Percentiles rank a stretch among this genome's conserved stretches.
Evolutionary conservation across 805 yeast species (phyloP).

Genomic region (Teunomyces cretensis): DNA sequence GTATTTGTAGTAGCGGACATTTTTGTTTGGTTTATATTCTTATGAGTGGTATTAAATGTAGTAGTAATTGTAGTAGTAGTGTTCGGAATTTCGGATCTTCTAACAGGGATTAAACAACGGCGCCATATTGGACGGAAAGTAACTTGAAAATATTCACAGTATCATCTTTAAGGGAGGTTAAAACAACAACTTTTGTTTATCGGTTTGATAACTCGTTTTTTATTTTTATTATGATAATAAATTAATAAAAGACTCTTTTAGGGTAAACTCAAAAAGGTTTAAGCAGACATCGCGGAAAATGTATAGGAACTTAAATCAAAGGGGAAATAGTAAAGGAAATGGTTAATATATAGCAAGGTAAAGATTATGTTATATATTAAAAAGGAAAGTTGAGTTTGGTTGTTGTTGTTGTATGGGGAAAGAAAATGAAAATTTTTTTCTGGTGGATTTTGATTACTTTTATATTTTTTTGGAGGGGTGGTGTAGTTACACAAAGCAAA

Average conservation of each 20-base stretch:
- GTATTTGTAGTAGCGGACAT: slow-evolving; percentile 24
- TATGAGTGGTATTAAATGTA: slow-evolving; percentile 6
- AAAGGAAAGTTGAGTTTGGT: background rate
- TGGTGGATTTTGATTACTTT: slow-evolving; percentile 8
- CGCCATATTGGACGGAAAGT: slow-evolving; percentile 34
- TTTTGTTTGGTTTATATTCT: slow-evolving; percentile 12
- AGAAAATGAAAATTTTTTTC: slow-evolving; percentile 1
- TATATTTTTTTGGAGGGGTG: slow-evolving; percentile 6
- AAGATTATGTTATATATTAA: background rate
- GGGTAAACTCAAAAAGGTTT: slow-evolving; percentile 18
- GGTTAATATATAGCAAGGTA: slow-evolving; percentile 4
- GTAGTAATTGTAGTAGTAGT: slow-evolving; percentile 1
- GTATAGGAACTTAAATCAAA: slow-evolving; percentile 5
- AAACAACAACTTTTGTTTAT: slow-evolving; percentile 25
- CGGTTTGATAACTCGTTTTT: slow-evolving; percentile 11
- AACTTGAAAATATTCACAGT: slow-evolving; percentile 24
- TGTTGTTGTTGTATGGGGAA: slow-evolving; percentile 10
- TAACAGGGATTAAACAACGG: slow-evolving; percentile 16
- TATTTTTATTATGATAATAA: slow-evolving; percentile 14
- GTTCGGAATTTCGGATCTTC: slow-evolving; percentile 5
- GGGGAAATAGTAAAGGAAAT: slow-evolving; percentile 3
- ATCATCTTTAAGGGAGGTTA: slow-evolving; percentile 27
- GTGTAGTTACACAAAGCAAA: slow-evolving; percentile 4
- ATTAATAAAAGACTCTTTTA: slow-evolving; percentile 19
- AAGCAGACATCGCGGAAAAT: slow-evolving; percentile 35